These are phyloP conservation scores for Pseudozyma hubeiensis DNA, from an alignment of 1,284 basidiomycete species.

Conservation along the genomic window DNA sequence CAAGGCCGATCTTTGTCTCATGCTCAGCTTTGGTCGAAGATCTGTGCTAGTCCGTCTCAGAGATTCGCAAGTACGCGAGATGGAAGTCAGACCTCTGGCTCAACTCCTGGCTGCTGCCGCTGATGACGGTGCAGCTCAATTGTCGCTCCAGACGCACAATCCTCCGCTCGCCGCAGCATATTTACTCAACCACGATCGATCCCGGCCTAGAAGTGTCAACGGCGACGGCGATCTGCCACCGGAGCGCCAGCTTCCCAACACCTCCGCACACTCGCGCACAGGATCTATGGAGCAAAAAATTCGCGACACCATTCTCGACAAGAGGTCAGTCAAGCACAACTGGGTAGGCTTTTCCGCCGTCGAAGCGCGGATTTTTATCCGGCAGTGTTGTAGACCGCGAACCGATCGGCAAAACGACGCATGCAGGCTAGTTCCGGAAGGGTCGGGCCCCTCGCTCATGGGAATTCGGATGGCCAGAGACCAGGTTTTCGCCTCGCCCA, in stretches of 20 bases:
- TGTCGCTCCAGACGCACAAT: slow-evolving; percentile 20
- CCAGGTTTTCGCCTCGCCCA: background rate
- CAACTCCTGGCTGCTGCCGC: slow-evolving; percentile 22
- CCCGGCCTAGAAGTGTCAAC: slow-evolving; percentile 16
- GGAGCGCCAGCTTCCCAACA: slow-evolving; percentile 9
- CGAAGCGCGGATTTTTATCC: slow-evolving; percentile 38
- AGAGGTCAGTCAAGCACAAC: slow-evolving; percentile 39
- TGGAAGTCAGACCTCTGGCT: slow-evolving; percentile 48
- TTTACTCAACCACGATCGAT: slow-evolving; percentile 9
- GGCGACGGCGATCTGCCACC: slow-evolving; percentile 4
- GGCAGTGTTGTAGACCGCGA: slow-evolving; percentile 19
- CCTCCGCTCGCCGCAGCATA: background rate
- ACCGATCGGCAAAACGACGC: background rate
- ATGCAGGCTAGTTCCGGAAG: background rate
- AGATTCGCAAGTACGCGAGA: slow-evolving; percentile 55
- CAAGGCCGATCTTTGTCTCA: slow-evolving; percentile 51
- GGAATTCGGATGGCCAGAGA: slow-evolving; percentile 18
- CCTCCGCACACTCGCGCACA: slow-evolving; percentile 17
- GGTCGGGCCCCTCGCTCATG: slow-evolving; percentile 7
- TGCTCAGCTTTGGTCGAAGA: slow-evolving; percentile 55
- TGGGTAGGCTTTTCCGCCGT: slow-evolving; percentile 48
- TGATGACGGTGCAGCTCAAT: slow-evolving; percentile 5
- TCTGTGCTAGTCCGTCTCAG: slow-evolving; percentile 53
- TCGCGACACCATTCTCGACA: slow-evolving; percentile 30
- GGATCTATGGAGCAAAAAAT: slow-evolving; percentile 37